These are phyloP conservation scores for Epichloe hybrida DNA, from an alignment of 2,329 filamentous ascomycete genomes.

Conservation along the genomic window DNA sequence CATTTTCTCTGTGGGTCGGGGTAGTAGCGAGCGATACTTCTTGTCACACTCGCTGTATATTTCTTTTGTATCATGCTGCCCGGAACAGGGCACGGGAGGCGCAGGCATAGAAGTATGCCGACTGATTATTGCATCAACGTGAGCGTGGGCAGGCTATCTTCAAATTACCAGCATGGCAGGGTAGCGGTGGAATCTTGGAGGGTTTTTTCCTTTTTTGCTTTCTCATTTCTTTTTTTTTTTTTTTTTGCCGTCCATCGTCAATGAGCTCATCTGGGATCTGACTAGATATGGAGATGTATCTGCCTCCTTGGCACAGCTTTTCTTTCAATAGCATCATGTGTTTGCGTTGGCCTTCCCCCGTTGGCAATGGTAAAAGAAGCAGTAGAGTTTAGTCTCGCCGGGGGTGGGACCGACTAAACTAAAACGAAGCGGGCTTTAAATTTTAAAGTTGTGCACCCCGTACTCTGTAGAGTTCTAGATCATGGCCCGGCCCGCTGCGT, in stretches of 20 bases:
- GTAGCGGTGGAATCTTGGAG: background rate
- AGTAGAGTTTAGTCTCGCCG: background rate
- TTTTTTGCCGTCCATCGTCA: background rate
- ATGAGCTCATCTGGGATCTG: background rate
- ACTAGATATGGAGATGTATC: background rate
- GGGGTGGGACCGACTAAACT: background rate
- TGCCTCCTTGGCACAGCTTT: background rate
- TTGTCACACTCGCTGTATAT: background rate
- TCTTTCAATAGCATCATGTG: background rate
- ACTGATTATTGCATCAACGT: background rate
- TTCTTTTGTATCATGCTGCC: background rate
- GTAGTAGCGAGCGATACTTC: background rate
- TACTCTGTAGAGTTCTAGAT: background rate
- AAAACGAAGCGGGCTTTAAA: background rate
- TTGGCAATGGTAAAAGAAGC: background rate
- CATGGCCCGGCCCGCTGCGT: background rate
- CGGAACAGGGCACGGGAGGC: background rate
- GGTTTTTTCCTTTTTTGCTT: background rate
- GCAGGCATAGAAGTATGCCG: background rate
- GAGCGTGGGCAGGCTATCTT: conserved; percentile 1
- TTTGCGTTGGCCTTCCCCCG: background rate
- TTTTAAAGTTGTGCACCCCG: background rate
- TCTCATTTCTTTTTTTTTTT: background rate
- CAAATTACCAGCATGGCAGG: background rate
- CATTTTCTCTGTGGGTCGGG: background rate